Evolutionary conservation across 768 basidiomycete species (phyloP).

Genomic region (Pilatotrama ljubarskyi): DNA sequence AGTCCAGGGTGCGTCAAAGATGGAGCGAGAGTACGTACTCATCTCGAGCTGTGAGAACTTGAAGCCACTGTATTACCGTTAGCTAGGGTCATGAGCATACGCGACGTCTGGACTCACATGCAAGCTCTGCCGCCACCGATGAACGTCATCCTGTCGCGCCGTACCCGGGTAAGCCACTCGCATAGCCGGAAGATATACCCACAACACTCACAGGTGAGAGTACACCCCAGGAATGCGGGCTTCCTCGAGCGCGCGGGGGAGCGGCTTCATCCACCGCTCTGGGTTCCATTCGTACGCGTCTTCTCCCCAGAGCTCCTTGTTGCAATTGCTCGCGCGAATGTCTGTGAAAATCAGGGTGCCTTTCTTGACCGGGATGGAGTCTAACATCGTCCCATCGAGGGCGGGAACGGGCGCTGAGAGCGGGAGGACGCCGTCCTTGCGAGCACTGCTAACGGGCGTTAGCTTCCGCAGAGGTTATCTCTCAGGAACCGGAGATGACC

Average conservation of each 20-base stretch:
- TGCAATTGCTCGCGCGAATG: constrained; percentile 46
- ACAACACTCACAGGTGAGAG: constrained; percentile 9
- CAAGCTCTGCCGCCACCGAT: background rate
- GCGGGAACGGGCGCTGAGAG: constrained; percentile 48
- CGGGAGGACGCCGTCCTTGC: constrained; percentile 54
- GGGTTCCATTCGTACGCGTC: constrained; percentile 48
- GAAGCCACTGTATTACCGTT: constrained; percentile 4
- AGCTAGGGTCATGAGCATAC: background rate
- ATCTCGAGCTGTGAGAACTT: constrained; percentile 14
- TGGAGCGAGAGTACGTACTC: background rate
- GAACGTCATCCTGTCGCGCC: background rate
- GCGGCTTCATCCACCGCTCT: constrained; percentile 11
- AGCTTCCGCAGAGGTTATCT: too few species aligned
- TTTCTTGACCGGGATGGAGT: constrained; percentile 43
- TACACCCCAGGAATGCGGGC: constrained; percentile 15
- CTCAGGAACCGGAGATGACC: too few species aligned
- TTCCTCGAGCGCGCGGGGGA: background rate
- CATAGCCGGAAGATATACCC: background rate
- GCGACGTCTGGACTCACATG: background rate
- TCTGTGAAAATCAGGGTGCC: constrained; percentile 44
- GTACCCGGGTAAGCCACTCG: background rate
- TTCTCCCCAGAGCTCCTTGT: constrained; percentile 43
- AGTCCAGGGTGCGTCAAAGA: background rate
- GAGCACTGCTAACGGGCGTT: constrained; percentile 7
- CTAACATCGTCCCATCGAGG: constrained; percentile 36